A percentile compares a stretch with the other conserved stretches of the same genome.
Conservation (phyloP, 495 filamentous ascomycete genomes). For the Penicillium egyptiacum region DNA sequence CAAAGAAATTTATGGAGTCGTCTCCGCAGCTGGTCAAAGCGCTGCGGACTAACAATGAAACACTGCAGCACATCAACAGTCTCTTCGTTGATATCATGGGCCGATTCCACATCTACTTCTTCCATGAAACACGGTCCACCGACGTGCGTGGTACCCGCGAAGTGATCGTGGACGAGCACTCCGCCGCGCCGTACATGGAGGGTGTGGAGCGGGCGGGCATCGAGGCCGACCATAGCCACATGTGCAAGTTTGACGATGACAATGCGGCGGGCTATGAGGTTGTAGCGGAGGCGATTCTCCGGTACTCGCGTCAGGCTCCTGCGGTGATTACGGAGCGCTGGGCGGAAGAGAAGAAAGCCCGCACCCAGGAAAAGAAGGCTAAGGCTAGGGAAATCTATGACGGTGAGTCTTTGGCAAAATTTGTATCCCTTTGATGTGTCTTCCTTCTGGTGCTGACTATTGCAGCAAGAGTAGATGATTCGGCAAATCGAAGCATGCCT, state of each 20-base stretch:
- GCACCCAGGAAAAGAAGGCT: constrained; percentile 41
- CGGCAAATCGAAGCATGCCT: constrained; percentile 25
- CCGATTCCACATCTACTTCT: constrained; percentile 70
- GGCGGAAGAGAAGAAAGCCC: constrained; percentile 60
- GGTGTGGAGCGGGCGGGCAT: constrained; percentile 77
- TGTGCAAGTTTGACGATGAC: constrained; percentile 81
- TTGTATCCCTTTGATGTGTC: neutral
- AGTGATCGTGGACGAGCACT: constrained; percentile 71
- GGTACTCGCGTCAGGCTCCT: constrained; percentile 64
- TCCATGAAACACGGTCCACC: constrained; percentile 69
- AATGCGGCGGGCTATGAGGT: constrained; percentile 72
- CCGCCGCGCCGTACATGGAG: constrained; percentile 71
- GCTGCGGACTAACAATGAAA: constrained; percentile 75
- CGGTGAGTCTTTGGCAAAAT: constrained; percentile 23
- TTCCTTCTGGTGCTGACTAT: constrained; percentile 14
- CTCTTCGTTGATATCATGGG: constrained; percentile 72
- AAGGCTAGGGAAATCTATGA: constrained; percentile 41
- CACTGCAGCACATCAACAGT: constrained; percentile 75
- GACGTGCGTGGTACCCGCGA: constrained; percentile 60
- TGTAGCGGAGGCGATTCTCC: constrained; percentile 67
- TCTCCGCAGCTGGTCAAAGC: constrained; percentile 69
- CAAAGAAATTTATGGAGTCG: constrained; percentile 67
- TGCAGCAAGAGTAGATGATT: constrained; percentile 22
- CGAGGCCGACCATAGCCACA: constrained; percentile 78
- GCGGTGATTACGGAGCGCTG: constrained; percentile 59